phyloP scores from a whole-genome alignment of 805 yeast species.

The Teunomyces panamensis region DNA sequence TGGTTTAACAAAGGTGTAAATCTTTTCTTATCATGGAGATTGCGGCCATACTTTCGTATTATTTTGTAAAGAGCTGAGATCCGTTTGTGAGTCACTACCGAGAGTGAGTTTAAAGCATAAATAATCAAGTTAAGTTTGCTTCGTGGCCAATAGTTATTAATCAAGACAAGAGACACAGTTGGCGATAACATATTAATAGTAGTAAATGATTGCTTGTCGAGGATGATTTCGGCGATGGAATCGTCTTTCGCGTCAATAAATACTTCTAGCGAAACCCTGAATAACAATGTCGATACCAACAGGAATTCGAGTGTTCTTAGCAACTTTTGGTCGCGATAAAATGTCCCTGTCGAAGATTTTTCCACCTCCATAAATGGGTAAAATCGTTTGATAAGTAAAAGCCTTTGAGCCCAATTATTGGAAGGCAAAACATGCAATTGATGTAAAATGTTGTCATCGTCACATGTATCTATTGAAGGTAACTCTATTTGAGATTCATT shows the following conservation, averaged over 20 bases:
- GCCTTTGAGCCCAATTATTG: slow-evolving; percentile 23
- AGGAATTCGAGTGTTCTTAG: slow-evolving; percentile 14
- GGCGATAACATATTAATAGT: slow-evolving; percentile 21
- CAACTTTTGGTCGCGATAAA: slow-evolving; percentile 10
- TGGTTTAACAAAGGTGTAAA: slow-evolving; percentile 7
- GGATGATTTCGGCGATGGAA: not conserved
- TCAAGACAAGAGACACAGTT: slow-evolving; percentile 17
- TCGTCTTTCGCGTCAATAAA: slow-evolving; percentile 13
- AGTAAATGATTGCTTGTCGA: not conserved
- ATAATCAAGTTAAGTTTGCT: slow-evolving; percentile 27
- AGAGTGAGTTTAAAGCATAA: slow-evolving; percentile 31
- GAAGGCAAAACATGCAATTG: slow-evolving; percentile 36
- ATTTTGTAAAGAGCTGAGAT: slow-evolving; percentile 19
- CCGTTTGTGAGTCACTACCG: slow-evolving; percentile 21
- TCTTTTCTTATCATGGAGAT: slow-evolving; percentile 12
- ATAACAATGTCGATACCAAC: slow-evolving; percentile 20
- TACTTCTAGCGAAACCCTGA: slow-evolving; percentile 16
- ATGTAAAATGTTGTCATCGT: slow-evolving; percentile 18
- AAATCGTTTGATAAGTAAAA: slow-evolving; percentile 19
- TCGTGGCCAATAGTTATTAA: slow-evolving; percentile 20
- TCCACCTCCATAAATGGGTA: slow-evolving; percentile 21
- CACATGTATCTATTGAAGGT: slow-evolving; percentile 7
- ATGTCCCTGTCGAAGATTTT: slow-evolving; percentile 10
- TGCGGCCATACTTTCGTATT: slow-evolving; percentile 14
- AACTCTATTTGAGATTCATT: slow-evolving; percentile 7